Percentiles rank a stretch among this genome's conserved stretches.
These are phyloP conservation scores for Leptographium flavum DNA, from an alignment of 2,329 filamentous ascomycete species.

Conservation along the genomic window DNA sequence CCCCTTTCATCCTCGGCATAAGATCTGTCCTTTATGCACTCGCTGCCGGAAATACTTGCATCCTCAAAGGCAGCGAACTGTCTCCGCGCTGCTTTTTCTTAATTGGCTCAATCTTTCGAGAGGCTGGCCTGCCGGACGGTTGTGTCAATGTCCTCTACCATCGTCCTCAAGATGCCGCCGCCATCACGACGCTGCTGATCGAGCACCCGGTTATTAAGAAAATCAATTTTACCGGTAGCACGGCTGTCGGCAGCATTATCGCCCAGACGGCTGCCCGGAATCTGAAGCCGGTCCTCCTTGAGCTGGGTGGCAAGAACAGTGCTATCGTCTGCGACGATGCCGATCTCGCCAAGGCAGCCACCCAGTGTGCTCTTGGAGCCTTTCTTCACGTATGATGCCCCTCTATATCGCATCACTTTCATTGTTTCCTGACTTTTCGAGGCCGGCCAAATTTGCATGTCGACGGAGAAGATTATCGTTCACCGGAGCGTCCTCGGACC, in stretches of 20 bases:
- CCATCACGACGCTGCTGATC: constrained; percentile 54
- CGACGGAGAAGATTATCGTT: constrained; percentile 58
- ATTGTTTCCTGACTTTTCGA: constrained; percentile 18
- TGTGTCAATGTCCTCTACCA: constrained; percentile 59
- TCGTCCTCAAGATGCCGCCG: constrained; percentile 50
- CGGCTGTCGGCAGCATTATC: constrained; percentile 58
- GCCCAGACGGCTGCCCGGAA: constrained; percentile 54
- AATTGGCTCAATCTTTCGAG: constrained; percentile 48
- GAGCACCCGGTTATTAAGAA: constrained; percentile 55
- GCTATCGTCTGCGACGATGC: constrained; percentile 72
- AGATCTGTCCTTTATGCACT: constrained; percentile 48
- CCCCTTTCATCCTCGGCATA: constrained; percentile 38
- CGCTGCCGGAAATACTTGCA: constrained; percentile 62
- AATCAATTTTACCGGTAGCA: constrained; percentile 77
- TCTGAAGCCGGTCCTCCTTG: constrained; percentile 67
- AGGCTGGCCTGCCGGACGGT: constrained; percentile 64
- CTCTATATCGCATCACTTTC: too few relatives aligned
- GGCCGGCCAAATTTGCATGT: constrained; percentile 75
- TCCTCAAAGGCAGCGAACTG: constrained; percentile 59
- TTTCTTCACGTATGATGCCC: constrained; percentile 33
- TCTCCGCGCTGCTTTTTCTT: constrained; percentile 50
- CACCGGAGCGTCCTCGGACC: constrained; percentile 30
- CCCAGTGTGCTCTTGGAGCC: constrained; percentile 52
- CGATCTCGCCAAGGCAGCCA: constrained; percentile 56
- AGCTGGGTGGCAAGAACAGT: constrained; percentile 71